These are phyloP conservation scores for Dimocarpus longan DNA, from an alignment of 345 rosid species.

Conservation along the genomic window DNA sequence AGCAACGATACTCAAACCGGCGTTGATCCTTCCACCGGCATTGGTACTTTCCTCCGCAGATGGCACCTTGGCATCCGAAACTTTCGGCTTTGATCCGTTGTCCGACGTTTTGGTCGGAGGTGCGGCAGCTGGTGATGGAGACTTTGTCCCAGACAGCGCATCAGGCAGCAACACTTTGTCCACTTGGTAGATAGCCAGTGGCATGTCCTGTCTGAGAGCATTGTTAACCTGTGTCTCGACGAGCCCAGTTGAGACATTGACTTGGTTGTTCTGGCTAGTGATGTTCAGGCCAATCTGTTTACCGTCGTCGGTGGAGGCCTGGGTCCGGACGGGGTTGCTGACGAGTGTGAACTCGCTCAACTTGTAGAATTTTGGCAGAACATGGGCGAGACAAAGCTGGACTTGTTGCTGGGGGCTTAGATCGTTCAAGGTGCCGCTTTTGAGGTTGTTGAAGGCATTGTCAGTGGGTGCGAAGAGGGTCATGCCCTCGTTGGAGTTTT, in stretches of 20 bases:
- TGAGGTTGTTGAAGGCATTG: slow-evolving; percentile 76
- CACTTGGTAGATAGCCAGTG: slow-evolving; percentile 76
- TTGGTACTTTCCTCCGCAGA: slow-evolving; percentile 33
- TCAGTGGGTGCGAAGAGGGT: slow-evolving; percentile 89
- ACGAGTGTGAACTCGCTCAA: slow-evolving; percentile 53
- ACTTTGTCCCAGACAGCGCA: slow-evolving; percentile 49
- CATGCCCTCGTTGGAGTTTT: slow-evolving; percentile 71
- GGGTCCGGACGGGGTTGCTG: slow-evolving; percentile 81
- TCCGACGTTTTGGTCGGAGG: slow-evolving; percentile 26
- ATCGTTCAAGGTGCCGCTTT: slow-evolving; percentile 52
- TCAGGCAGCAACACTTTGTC: slow-evolving; percentile 80
- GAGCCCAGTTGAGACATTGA: slow-evolving; percentile 70
- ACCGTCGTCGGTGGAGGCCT: slow-evolving; percentile 51
- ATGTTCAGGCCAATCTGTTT: slow-evolving; percentile 61
- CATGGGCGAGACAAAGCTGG: slow-evolving; percentile 62
- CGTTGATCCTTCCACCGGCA: slow-evolving; percentile 30
- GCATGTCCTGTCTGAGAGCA: slow-evolving; percentile 45
- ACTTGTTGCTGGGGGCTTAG: slow-evolving; percentile 51
- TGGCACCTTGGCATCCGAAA: slow-evolving; percentile 32
- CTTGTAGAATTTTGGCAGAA: slow-evolving; percentile 59
- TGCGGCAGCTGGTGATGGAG: slow-evolving; percentile 45
- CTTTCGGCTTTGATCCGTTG: slow-evolving; percentile 21
- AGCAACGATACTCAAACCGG: slow-evolving; percentile 44
- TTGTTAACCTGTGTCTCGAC: slow-evolving; percentile 69
- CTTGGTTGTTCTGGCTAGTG: slow-evolving; percentile 69